Conservation (phyloP, 1,284 basidiomycete species). For the Fomitiporia mediterranea region DNA sequence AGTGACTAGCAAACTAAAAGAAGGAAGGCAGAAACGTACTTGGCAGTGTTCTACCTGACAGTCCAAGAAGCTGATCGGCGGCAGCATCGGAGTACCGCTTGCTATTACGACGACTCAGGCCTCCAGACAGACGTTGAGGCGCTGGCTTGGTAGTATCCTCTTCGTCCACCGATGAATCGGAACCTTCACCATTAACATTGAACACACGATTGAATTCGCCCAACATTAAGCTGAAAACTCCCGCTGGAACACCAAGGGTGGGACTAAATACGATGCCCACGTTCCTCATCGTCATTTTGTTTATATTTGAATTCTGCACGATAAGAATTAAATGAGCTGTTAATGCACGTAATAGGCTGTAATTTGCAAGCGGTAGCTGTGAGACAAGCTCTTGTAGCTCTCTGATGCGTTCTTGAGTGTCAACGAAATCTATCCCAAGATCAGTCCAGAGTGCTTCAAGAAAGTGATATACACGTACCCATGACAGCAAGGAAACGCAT, state of each 20-base stretch:
- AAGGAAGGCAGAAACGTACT: slow-evolving; percentile 38
- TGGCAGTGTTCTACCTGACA: slow-evolving; percentile 60
- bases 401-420: slow-evolving; percentile 81
- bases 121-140: slow-evolving; percentile 28
- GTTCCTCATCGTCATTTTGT: slow-evolving; percentile 99
- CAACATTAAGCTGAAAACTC: slow-evolving; percentile 90
- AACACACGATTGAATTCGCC: slow-evolving; percentile 88
- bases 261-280: slow-evolving; percentile 98
- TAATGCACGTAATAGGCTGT: slow-evolving; percentile 87
- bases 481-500: slow-evolving; percentile 86
- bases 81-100: slow-evolving; percentile 74
- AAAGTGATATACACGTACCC: slow-evolving; percentile 51
- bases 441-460: slow-evolving; percentile 14
- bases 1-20: slow-evolving; percentile 21
- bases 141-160: slow-evolving; percentile 36
- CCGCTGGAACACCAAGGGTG: slow-evolving; percentile 91
- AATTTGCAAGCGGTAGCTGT: slow-evolving; percentile 87
- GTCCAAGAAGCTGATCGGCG: slow-evolving; percentile 70
- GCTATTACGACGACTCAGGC: slow-evolving; percentile 59
- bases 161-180: slow-evolving; percentile 32
- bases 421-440: slow-evolving; percentile 66
- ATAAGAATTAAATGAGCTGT: slow-evolving; percentile 96
- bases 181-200: slow-evolving; percentile 58
- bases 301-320: slow-evolving; percentile 82
- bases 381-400: slow-evolving; percentile 87